Base-by-base conservation (phyloP, 768 basidiomycete genomes). In the Auriscalpium microsporum region DNA sequence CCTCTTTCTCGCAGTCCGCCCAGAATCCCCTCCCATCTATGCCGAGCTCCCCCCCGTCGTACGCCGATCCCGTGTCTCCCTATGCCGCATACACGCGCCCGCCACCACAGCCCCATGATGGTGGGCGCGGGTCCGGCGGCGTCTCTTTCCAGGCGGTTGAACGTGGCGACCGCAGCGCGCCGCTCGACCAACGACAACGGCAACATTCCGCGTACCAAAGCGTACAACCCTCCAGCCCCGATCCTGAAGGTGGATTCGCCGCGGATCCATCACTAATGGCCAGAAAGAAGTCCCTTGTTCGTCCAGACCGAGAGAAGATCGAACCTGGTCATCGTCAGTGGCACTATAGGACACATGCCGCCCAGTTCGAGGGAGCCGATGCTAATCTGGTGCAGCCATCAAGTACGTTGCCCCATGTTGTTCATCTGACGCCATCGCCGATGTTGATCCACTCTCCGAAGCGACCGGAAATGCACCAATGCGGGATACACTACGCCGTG, bases 241-340 rank as follows among this genome's bases (percentile, higher is more conserved):
- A 74, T 58, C 53, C 68, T 54, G 67, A 72, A 55, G 55, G 47
- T 51, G 51, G 65, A 59, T 55, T 63, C 61, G 62, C 69, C 58
- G 44, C 54, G 76, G 81, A 82, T 61, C 74, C 77, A 3, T 70
- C 74, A 14, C 74, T 76, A 56, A 79, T 90, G 8, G 72, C 76
- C 56, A 74, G 96, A 67, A 97, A 96, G 78, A 94, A 94, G 78
- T 90, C 86, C 67, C 78, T 99, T 16, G 90, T 97, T 52, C 76
- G 79, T 54, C 95, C 95, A 5, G 95, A 99, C 70, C 77, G 95
- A 55, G 94, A 96, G 75, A 92, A 94, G 77, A 90, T 97, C 62
- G 94, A 97, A 65, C 93, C 94, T 10, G 83, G 84, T 44, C 93
- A 97, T 75, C 81, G 93, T 50, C 85, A 94, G 64, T 98, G 87